Conservation (phyloP, 345 rosid species). For the Lumnitzera racemosa region DNA sequence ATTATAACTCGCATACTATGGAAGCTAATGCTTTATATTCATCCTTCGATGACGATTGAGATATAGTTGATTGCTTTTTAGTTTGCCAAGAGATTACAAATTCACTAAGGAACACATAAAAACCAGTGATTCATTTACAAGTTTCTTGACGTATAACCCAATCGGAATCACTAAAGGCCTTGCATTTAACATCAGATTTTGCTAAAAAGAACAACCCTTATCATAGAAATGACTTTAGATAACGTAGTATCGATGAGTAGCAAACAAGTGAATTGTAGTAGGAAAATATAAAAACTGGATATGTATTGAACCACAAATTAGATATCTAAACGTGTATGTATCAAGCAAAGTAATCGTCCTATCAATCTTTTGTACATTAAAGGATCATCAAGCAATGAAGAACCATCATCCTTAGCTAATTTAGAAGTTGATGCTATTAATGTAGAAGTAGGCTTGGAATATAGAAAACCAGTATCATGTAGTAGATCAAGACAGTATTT, state of each 20-base stretch:
- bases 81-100: not conserved
- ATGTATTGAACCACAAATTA: not conserved
- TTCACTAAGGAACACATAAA: not conserved
- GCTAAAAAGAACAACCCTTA: not conserved
- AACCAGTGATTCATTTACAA: not conserved
- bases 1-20: not conserved
- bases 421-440: too few species aligned
- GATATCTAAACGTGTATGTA: too few species aligned
- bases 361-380: too few species aligned
- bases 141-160: not conserved
- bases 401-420: too few species aligned
- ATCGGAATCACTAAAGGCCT: not conserved
- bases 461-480: too few species aligned
- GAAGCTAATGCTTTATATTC: conserved; percentile 1
- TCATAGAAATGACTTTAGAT: not conserved
- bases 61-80: not conserved
- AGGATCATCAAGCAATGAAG: too few species aligned
- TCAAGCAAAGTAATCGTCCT: too few species aligned
- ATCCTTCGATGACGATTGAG: not conserved
- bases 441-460: too few species aligned
- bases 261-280: not conserved
- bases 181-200: not conserved
- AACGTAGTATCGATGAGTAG: not conserved
- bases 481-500: too few species aligned
- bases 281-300: not conserved